These are phyloP conservation scores for Tuber calosporum DNA, from an alignment of 495 filamentous ascomycete genomes.

Conservation along the genomic window DNA sequence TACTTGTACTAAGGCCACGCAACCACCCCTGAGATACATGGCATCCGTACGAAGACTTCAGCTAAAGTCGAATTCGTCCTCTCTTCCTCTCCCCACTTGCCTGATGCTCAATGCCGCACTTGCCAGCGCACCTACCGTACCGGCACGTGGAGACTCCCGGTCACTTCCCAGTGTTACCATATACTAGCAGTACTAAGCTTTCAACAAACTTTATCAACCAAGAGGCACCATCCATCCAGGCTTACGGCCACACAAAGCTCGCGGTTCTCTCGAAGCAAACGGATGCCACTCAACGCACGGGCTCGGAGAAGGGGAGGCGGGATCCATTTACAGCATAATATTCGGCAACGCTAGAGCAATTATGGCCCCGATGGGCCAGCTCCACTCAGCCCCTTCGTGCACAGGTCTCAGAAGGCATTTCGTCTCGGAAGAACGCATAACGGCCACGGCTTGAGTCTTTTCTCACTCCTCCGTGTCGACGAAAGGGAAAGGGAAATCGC, in stretches of 20 bases:
- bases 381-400: not conserved
- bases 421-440: not conserved
- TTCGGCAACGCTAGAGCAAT: not conserved
- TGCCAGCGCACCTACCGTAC: conserved; percentile 36
- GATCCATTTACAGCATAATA: not conserved
- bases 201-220: too few species aligned
- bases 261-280: conserved; percentile 10
- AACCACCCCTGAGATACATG: not conserved
- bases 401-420: not conserved
- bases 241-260: too few species aligned
- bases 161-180: not conserved
- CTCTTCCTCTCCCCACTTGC: not conserved
- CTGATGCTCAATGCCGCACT: conserved; percentile 6
- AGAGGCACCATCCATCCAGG: too few species aligned
- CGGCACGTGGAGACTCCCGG: conserved; percentile 23
- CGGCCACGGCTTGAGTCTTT: not conserved
- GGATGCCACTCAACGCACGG: conserved; percentile 28
- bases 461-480: not conserved
- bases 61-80: conserved; percentile 17
- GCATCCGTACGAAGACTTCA: conserved; percentile 36
- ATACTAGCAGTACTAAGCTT: too few species aligned
- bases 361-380: not conserved
- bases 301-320: conserved; percentile 6
- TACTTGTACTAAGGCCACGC: not conserved
- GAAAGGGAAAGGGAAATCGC: conserved; percentile 9